phyloP scores from a whole-genome alignment of 306 rosid genomes.

The Lathyrus sativus region DNA sequence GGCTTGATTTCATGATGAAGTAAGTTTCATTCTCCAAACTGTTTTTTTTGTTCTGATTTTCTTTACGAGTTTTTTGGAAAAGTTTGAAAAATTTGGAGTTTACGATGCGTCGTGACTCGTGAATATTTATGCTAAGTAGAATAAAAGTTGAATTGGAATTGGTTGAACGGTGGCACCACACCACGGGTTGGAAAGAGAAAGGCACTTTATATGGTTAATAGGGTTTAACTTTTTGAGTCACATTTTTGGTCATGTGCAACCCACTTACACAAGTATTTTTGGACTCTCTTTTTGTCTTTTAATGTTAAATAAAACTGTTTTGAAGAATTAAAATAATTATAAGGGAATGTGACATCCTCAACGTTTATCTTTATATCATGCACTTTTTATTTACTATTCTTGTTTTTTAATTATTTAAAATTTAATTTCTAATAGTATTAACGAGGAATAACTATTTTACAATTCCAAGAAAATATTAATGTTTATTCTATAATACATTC shows the following conservation, averaged over 20 bases:
- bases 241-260: background rate
- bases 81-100: background rate
- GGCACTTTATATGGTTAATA: background rate
- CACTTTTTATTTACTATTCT: no score
- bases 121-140: background rate
- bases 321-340: no score
- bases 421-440: no score
- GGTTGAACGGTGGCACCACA: background rate
- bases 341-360: no score
- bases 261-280: background rate
- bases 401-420: no score
- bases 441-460: no score
- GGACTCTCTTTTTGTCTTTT: background rate
- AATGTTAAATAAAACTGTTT: no score
- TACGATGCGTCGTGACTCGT: background rate
- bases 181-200: constrained; percentile 1
- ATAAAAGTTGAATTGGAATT: background rate
- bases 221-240: background rate
- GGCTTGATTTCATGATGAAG: constrained; percentile 99
- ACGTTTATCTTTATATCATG: no score
- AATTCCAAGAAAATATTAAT: no score
- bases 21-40: constrained; percentile 35
- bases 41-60: background rate
- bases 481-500: no score
- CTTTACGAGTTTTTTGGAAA: no score